Conservation (phyloP, 352 stramenopile species). For the Phytopythium oedochilum region DNA sequence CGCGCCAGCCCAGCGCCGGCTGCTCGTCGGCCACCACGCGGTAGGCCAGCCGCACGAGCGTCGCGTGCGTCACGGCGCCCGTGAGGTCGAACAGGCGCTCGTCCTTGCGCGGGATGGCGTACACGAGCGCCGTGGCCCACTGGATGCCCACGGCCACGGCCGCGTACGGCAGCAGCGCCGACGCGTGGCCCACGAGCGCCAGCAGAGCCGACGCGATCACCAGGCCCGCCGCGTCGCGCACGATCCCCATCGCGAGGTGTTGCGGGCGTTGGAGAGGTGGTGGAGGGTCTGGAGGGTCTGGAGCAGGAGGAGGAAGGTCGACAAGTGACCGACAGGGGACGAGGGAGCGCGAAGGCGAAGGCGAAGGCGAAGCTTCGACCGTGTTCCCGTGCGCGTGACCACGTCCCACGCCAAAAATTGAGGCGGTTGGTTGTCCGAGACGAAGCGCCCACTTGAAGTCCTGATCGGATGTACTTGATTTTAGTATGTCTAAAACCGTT, state of each 20-base stretch:
- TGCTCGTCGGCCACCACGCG: background rate
- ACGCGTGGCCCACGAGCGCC: slow-evolving; percentile 23
- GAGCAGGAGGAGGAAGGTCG: background rate
- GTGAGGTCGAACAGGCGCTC: slow-evolving; percentile 85
- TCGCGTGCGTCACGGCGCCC: slow-evolving; percentile 67
- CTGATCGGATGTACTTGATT: background rate
- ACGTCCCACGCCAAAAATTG: background rate
- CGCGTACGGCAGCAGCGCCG: slow-evolving; percentile 45
- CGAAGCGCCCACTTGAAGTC: background rate
- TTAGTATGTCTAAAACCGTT: background rate
- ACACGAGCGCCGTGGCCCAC: slow-evolving; percentile 53
- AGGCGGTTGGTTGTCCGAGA: background rate
- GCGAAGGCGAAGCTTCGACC: background rate
- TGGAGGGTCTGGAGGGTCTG: no score
- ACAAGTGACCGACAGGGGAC: background rate
- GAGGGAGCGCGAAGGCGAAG: background rate
- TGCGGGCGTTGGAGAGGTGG: no score
- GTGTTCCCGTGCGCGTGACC: background rate
- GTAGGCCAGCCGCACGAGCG: slow-evolving; percentile 47
- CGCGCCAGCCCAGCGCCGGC: slow-evolving; percentile 34
- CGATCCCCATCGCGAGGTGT: slow-evolving; percentile 28
- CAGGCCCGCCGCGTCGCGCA: slow-evolving; percentile 34
- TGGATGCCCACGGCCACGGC: slow-evolving; percentile 50
- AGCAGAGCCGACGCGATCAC: slow-evolving; percentile 32
- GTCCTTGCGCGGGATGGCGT: slow-evolving; percentile 61